These are phyloP conservation scores for Symbiotaphrina buchneri DNA, from an alignment of 495 filamentous ascomycete genomes.

Conservation along the genomic window DNA sequence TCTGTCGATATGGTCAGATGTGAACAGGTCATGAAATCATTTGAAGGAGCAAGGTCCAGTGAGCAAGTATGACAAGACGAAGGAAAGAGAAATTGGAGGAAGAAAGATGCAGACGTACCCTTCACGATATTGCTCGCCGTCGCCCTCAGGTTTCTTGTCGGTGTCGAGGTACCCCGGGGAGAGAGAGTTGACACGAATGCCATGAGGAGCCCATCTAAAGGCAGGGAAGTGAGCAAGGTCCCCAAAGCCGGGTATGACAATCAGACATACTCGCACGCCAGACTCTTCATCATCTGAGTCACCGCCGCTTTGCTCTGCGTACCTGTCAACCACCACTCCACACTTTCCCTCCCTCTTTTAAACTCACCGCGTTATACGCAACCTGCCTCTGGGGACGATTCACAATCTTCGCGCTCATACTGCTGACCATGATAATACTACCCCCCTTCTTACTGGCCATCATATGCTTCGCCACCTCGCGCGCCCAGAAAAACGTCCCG, in stretches of 20 bases:
- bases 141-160: slow-evolving; percentile 44
- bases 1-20: too few species aligned
- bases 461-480: slow-evolving; percentile 65
- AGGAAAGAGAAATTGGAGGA: slow-evolving; percentile 67
- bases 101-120: too few species aligned
- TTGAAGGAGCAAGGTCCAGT: slow-evolving; percentile 81
- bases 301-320: slow-evolving; percentile 84
- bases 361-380: slow-evolving; percentile 2
- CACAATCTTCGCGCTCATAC: slow-evolving; percentile 81
- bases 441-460: slow-evolving; percentile 60
- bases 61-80: slow-evolving; percentile 61
- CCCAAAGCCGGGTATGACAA: too few species aligned
- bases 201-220: slow-evolving; percentile 64
- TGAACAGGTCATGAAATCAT: too few species aligned
- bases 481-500: slow-evolving; percentile 78
- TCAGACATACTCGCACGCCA: too few species aligned
- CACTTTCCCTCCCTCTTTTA: too few species aligned
- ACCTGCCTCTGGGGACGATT: slow-evolving; percentile 88
- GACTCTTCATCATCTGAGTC: too few species aligned
- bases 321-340: too few species aligned
- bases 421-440: slow-evolving; percentile 84
- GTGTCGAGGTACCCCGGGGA: slow-evolving; percentile 89
- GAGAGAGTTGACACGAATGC: slow-evolving; percentile 80
- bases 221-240: too few species aligned
- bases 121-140: too few species aligned